Percentiles rank a stretch among this genome's conserved stretches.
Evolutionary conservation across 768 basidiomycete genomes (phyloP).

Genomic region (Tylopilus plumbeoviolaceoides): DNA sequence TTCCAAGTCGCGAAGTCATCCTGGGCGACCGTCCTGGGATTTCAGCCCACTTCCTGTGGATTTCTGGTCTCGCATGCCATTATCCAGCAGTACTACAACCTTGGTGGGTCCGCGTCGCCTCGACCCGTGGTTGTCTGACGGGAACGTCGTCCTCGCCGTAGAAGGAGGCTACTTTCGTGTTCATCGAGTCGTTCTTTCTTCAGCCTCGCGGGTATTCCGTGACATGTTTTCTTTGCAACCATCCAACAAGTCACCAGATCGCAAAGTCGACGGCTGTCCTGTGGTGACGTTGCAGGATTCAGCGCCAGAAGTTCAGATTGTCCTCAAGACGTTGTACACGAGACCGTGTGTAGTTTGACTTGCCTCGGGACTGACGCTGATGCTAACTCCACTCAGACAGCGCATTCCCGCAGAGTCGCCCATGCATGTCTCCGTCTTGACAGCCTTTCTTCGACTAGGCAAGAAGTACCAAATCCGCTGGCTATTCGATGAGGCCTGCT

Average conservation of each 20-base stretch:
- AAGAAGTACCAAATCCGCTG: conserved; percentile 22
- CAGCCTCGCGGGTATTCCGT: conserved; percentile 19
- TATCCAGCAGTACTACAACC: conserved; percentile 7
- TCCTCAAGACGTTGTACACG: conserved; percentile 20
- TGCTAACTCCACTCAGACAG: conserved; percentile 16
- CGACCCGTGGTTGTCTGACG: conserved; percentile 23
- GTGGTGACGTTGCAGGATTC: conserved; percentile 19
- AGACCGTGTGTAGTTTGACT: conserved; percentile 20
- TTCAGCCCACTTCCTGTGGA: conserved; percentile 8
- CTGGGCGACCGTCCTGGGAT: conserved; percentile 10
- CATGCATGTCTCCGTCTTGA: conserved; percentile 18
- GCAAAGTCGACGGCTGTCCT: conserved; percentile 22
- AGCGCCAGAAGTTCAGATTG: conserved; percentile 22
- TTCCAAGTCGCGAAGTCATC: conserved; percentile 10
- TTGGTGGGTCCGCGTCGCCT: conserved; percentile 16
- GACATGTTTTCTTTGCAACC: conserved; percentile 15
- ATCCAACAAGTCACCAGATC: conserved; percentile 6
- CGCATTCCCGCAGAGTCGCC: conserved; percentile 17
- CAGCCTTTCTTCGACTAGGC: conserved; percentile 23
- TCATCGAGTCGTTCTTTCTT: conserved; percentile 20
- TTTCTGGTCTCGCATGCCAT: conserved; percentile 21
- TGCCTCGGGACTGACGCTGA: background rate
- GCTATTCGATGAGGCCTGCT: conserved; percentile 11
- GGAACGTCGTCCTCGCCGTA: conserved; percentile 22
- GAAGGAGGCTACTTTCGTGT: conserved; percentile 22